These are phyloP conservation scores for Auricularia cornea DNA, from an alignment of 768 basidiomycete species.

Conservation along the genomic window DNA sequence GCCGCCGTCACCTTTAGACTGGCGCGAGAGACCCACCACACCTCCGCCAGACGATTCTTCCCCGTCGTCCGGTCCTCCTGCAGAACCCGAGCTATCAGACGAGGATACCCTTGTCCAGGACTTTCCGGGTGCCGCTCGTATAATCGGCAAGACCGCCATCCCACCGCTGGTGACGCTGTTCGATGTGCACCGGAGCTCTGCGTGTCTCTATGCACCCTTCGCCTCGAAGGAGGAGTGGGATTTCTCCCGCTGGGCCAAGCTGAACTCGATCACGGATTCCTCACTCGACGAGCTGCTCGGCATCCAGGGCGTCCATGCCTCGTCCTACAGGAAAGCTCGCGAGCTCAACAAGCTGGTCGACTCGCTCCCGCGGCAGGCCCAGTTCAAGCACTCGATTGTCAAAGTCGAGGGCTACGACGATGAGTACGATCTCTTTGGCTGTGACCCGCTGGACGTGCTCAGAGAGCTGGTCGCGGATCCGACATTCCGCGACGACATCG, in stretches of 20 bases:
- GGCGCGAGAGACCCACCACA: too few species aligned
- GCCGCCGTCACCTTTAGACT: neutral
- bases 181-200: neutral
- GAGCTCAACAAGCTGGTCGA: neutral
- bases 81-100: neutral
- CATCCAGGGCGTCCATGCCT: neutral
- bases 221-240: neutral
- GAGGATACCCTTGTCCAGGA: neutral
- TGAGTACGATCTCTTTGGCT: neutral
- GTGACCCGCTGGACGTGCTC: conserved; percentile 21
- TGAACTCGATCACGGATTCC: neutral
- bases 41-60: neutral
- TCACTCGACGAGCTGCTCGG: neutral
- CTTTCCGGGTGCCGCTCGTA: neutral
- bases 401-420: neutral
- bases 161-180: neutral
- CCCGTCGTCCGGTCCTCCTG: neutral
- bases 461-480: conserved; percentile 21
- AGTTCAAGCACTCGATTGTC: neutral
- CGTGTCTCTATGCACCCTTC: neutral
- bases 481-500: conserved; percentile 19
- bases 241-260: neutral
- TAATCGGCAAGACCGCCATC: neutral
- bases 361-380: neutral
- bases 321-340: neutral